Evolutionary conservation across 1,284 basidiomycete species (phyloP).

Genomic region (Ceraceosorus bombacis): DNA sequence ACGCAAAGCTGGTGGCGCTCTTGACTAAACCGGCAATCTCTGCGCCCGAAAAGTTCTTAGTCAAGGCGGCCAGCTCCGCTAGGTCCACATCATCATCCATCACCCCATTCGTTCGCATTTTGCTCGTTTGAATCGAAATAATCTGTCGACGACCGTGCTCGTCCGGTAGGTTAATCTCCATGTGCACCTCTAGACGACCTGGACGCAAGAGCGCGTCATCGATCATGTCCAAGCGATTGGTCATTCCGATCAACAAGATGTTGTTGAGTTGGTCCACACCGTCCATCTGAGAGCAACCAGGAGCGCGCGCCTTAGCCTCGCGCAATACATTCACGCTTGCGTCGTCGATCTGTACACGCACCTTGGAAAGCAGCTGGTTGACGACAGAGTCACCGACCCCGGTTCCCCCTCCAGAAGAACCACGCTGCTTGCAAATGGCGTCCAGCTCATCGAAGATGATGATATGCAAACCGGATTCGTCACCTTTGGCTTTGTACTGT

Average conservation of each 20-base stretch:
- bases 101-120: constrained; percentile 85
- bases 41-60: constrained; percentile 97
- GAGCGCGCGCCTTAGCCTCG: too few species aligned
- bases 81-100: constrained; percentile 86
- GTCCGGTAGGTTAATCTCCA: constrained; percentile 97
- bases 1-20: constrained; percentile 95
- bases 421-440: constrained; percentile 96
- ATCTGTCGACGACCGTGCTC: constrained; percentile 89
- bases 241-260: constrained; percentile 99
- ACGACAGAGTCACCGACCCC: constrained; percentile 98
- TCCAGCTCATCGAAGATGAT: constrained; percentile 99
- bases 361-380: constrained; percentile 91
- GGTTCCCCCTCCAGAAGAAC: constrained; percentile 59
- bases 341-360: neutral
- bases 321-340: too few species aligned
- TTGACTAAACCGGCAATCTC: constrained; percentile 95
- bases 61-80: constrained; percentile 68
- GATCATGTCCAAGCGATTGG: constrained; percentile 97
- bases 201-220: constrained; percentile 95
- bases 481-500: constrained; percentile 90
- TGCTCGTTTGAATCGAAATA: constrained; percentile 85
- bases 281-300: constrained; percentile 62
- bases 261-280: constrained; percentile 99
- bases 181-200: constrained; percentile 98
- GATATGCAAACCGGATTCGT: constrained; percentile 95